phyloP scores from a whole-genome alignment of 2,329 filamentous ascomycete species.

The Fusarium illudens region DNA sequence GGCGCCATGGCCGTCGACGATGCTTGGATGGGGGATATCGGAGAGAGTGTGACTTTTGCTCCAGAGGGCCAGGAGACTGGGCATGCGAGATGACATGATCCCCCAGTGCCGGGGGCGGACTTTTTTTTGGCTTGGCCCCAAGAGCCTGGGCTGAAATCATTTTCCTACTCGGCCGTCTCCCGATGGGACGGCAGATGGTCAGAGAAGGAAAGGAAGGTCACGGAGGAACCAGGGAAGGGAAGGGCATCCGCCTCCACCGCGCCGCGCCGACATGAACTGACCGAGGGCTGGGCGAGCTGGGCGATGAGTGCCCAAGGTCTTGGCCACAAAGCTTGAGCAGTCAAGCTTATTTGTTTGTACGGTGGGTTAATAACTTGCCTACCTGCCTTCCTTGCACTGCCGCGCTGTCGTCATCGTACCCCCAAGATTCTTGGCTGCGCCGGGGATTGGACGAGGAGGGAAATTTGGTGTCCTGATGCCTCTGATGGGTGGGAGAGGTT shows the following conservation, averaged over 20 bases:
- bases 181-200: background rate
- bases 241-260: background rate
- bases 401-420: constrained; percentile 36
- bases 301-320: constrained; percentile 15
- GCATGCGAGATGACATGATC: constrained; percentile 9
- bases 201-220: background rate
- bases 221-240: constrained; percentile 19
- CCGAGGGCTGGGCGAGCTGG: constrained; percentile 4
- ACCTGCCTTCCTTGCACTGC: constrained; percentile 35
- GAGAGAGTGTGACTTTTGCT: background rate
- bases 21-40: background rate
- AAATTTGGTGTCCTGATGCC: constrained; percentile 1
- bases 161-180: background rate
- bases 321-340: constrained; percentile 38
- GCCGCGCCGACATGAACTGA: constrained; percentile 12
- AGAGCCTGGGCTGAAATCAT: constrained; percentile 5
- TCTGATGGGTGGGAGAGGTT: background rate
- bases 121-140: background rate
- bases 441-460: background rate
- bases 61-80: background rate
- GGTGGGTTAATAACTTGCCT: constrained; percentile 5
- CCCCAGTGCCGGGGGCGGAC: background rate
- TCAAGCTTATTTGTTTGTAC: constrained; percentile 23
- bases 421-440: constrained; percentile 38
- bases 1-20: background rate